phyloP scores from a whole-genome alignment of 768 basidiomycete genomes.

The Tulasnella sp. region DNA sequence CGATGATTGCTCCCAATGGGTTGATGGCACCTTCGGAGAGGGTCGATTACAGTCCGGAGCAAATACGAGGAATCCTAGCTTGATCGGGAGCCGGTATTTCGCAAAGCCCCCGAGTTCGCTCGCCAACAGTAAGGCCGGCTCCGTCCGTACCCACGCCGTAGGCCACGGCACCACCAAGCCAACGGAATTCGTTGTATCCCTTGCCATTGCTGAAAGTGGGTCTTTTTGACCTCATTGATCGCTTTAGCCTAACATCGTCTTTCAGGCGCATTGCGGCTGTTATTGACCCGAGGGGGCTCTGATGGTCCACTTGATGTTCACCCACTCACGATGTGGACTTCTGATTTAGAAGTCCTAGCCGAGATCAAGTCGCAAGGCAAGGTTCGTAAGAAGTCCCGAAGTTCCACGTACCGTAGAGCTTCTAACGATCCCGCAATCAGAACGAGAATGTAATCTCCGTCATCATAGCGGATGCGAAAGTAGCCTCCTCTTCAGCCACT shows the following conservation, averaged over 20 bases:
- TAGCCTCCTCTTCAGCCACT: slow-evolving; percentile 37
- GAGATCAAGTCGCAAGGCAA: slow-evolving; percentile 63
- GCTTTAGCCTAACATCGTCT: background rate
- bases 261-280: slow-evolving; percentile 34
- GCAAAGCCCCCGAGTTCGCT: slow-evolving; percentile 25
- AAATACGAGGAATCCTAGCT: slow-evolving; percentile 44
- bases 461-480: slow-evolving; percentile 47
- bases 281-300: slow-evolving; percentile 35
- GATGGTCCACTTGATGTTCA: slow-evolving; percentile 26
- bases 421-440: slow-evolving; percentile 28
- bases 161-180: background rate
- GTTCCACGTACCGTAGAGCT: background rate
- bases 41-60: slow-evolving; percentile 19
- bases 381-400: slow-evolving; percentile 29
- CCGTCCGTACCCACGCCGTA: background rate
- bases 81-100: slow-evolving; percentile 76
- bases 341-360: slow-evolving; percentile 50
- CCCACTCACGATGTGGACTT: slow-evolving; percentile 48
- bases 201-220: slow-evolving; percentile 5
- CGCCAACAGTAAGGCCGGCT: slow-evolving; percentile 20
- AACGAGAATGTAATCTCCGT: slow-evolving; percentile 60
- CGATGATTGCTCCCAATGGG: slow-evolving; percentile 70
- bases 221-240: background rate
- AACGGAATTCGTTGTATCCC: slow-evolving; percentile 11
- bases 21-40: slow-evolving; percentile 36